These are phyloP conservation scores for Fusarium cyanostomum DNA, from an alignment of 2,329 filamentous ascomycete species.

Conservation along the genomic window DNA sequence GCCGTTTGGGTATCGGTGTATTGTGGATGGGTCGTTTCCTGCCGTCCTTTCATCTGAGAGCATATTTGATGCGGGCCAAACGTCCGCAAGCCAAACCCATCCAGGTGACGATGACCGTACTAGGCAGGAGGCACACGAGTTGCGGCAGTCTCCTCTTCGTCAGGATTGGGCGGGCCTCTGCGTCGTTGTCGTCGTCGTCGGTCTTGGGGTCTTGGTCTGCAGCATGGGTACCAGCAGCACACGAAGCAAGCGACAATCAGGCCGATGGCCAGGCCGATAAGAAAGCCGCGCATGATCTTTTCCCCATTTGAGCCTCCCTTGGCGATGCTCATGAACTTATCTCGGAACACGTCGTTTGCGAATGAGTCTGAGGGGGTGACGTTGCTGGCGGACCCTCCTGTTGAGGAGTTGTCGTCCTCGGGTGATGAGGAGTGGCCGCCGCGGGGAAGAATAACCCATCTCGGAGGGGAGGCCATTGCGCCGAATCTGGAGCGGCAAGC, in stretches of 20 bases:
- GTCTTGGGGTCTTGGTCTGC: slow-evolving; percentile 29
- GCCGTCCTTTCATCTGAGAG: not conserved
- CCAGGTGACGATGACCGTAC: not conserved
- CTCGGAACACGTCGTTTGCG: slow-evolving; percentile 41
- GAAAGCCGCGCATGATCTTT: slow-evolving; percentile 47
- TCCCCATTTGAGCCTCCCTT: slow-evolving; percentile 45
- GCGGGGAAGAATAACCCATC: slow-evolving; percentile 27
- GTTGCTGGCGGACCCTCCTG: slow-evolving; percentile 19
- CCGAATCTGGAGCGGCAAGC: slow-evolving; percentile 4
- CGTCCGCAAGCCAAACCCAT: not conserved
- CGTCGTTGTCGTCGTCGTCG: slow-evolving; percentile 31
- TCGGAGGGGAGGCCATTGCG: slow-evolving; percentile 25
- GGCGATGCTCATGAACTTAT: slow-evolving; percentile 43
- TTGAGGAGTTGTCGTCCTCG: slow-evolving; percentile 27
- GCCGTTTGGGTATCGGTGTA: not conserved
- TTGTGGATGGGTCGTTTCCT: not conserved
- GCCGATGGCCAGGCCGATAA: slow-evolving; percentile 47
- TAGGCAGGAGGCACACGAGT: slow-evolving; percentile 24
- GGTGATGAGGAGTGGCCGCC: slow-evolving; percentile 39
- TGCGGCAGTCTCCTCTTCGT: slow-evolving; percentile 27
- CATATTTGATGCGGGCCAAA: not conserved
- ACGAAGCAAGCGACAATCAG: slow-evolving; percentile 45
- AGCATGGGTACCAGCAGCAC: slow-evolving; percentile 50
- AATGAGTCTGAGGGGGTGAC: slow-evolving; percentile 26
- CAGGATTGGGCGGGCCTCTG: slow-evolving; percentile 26